Evolutionary conservation across 1,284 basidiomycete genomes (phyloP).

Genomic region (Ustilago nuda): DNA sequence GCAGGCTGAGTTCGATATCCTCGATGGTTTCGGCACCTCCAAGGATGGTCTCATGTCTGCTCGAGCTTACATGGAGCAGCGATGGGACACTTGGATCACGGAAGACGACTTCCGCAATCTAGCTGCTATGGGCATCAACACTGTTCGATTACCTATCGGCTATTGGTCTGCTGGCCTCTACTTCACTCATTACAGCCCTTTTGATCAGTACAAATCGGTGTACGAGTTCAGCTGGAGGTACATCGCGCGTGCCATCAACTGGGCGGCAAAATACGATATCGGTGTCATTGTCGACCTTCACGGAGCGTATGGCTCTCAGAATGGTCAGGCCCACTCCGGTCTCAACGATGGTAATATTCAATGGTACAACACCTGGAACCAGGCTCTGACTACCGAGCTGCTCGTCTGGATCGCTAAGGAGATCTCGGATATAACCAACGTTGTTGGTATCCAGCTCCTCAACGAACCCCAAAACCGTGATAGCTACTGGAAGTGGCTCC

Average conservation of each 20-base stretch:
- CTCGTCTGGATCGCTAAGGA: conserved; percentile 75
- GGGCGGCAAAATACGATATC: conserved; percentile 76
- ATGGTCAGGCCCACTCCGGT: conserved; percentile 79
- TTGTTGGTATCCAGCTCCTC: conserved; percentile 79
- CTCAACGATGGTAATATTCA: conserved; percentile 76
- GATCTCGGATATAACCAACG: conserved; percentile 77
- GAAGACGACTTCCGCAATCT: conserved; percentile 71
- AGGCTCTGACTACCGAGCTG: conserved; percentile 75
- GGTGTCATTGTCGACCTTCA: conserved; percentile 83
- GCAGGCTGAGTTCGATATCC: conserved; percentile 72
- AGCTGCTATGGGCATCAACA: conserved; percentile 68
- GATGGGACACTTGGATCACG: conserved; percentile 84
- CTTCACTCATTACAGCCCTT: conserved; percentile 73
- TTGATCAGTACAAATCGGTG: conserved; percentile 74
- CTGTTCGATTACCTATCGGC: conserved; percentile 68
- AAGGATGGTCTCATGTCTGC: conserved; percentile 72
- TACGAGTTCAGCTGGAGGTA: conserved; percentile 76
- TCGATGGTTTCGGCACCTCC: conserved; percentile 73
- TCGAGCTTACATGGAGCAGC: conserved; percentile 74
- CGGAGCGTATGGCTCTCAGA: conserved; percentile 77
- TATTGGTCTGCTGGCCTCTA: conserved; percentile 70
- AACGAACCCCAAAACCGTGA: conserved; percentile 76
- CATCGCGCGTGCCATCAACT: conserved; percentile 76
- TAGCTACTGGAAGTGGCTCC: conserved; percentile 65
- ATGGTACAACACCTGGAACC: conserved; percentile 73